These are phyloP conservation scores for Solanum acaule DNA, from an alignment of 257 asterid species.

Conservation along the genomic window DNA sequence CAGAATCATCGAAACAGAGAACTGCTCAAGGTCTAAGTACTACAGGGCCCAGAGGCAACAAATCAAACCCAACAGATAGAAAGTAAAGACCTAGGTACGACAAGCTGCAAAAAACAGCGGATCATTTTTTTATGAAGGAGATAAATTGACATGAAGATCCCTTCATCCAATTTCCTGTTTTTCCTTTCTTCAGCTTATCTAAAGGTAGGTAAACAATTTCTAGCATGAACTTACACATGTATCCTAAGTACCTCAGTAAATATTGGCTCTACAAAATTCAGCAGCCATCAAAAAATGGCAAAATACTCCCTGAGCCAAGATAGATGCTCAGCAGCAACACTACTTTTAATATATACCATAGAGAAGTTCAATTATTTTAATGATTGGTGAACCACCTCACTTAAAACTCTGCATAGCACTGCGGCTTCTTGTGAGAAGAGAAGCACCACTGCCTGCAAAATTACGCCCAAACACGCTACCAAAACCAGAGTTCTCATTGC, in stretches of 20 bases:
- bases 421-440: conserved; percentile 43
- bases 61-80: neutral
- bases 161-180: neutral
- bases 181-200: neutral
- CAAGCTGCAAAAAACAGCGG: neutral
- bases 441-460: conserved; percentile 19
- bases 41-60: neutral
- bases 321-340: neutral
- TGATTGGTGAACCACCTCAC: conserved; percentile 6
- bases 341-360: conserved; percentile 10
- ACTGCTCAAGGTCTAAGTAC: neutral
- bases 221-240: neutral
- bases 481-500: conserved; percentile 19
- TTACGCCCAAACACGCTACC: conserved; percentile 31
- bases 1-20: neutral
- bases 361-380: neutral
- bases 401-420: conserved; percentile 42
- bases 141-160: neutral
- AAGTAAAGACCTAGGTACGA: neutral
- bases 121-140: neutral
- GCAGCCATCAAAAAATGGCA: conserved; percentile 8
- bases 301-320: neutral
- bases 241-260: neutral
- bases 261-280: conserved; percentile 23
- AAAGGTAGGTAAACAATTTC: neutral